These are phyloP conservation scores for Hippophae tibetana DNA, from an alignment of 306 rosid species.

Conservation along the genomic window DNA sequence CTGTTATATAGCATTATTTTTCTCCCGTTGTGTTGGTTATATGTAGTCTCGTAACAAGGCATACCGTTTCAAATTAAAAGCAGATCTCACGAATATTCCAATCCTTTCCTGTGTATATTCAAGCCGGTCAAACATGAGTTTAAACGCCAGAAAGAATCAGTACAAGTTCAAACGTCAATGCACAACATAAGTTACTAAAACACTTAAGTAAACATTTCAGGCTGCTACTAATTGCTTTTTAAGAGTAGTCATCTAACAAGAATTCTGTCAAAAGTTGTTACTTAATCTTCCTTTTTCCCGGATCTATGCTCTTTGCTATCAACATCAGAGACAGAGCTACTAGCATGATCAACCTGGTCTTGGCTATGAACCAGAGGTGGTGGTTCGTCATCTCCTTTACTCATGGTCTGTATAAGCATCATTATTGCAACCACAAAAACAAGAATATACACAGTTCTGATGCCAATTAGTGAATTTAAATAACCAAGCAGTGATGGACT, in stretches of 20 bases:
- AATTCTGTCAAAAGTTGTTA: background rate
- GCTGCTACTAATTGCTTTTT: too few relatives aligned
- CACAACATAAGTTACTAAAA: too few relatives aligned
- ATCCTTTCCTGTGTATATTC: too few relatives aligned
- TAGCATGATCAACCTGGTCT: slow-evolving; percentile 32
- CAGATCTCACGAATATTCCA: too few relatives aligned
- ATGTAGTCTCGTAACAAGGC: too few relatives aligned
- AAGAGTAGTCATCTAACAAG: background rate
- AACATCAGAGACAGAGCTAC: slow-evolving; percentile 38
- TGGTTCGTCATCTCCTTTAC: slow-evolving; percentile 42
- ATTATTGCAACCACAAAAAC: slow-evolving; percentile 47
- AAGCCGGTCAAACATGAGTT: too few relatives aligned
- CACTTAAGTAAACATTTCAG: too few relatives aligned
- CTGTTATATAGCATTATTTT: too few relatives aligned
- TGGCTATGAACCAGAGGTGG: slow-evolving; percentile 32
- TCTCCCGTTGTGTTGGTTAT: too few relatives aligned
- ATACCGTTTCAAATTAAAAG: too few relatives aligned
- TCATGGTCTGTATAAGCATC: slow-evolving; percentile 40
- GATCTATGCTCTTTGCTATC: slow-evolving; percentile 39
- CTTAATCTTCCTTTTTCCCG: slow-evolving; percentile 75
- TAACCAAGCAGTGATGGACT: slow-evolving; percentile 40
- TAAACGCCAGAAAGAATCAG: too few relatives aligned
- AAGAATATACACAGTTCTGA: slow-evolving; percentile 51
- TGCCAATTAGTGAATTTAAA: slow-evolving; percentile 43
- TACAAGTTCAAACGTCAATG: too few relatives aligned